Base-by-base conservation (phyloP, 2,329 filamentous ascomycete species). In the Calonectria honghensis region DNA sequence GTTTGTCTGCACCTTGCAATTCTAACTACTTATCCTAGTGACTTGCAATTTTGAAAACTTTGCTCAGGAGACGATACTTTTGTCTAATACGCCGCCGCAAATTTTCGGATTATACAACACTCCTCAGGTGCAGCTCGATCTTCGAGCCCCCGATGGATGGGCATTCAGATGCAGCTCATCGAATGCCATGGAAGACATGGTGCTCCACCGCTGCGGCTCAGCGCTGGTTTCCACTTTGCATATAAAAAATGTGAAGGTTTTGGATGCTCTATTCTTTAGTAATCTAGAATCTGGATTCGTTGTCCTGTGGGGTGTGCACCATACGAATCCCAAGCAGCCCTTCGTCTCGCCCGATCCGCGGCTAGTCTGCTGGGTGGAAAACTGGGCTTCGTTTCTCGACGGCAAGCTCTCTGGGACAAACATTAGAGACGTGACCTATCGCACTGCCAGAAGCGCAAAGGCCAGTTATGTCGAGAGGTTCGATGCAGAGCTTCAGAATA, bases 271-370 rank as follows among this genome's bases (percentile, higher is more conserved):
- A 2, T 59, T 68, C 27, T 68, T 68, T 6, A 31, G 50, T 2
- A 32, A 68, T 20, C 5, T 57, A 16, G 27, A 48, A 16, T 45
- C 50, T 6, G 66, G 66, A 7, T 68, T 68, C n/a, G 59, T 68
- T 18, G 66, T 68, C 50, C 6, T 59, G 4, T 68, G 66, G 66
- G 66, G 66, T 6, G 29, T 45, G 11, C 16, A 27, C 16, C 37
- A 63, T 41, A 24, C 51, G 7, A 51, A 68, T 27, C 18, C n/a
- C 11, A 11, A 68, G 13, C 16, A 29, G 37, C 39, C 35, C 24
- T 24, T 24, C 66, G 41, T 29, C 18, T n/a, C 51, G 2, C 41
- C 35, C 14, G 24, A 59, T 13, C 14, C 66, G 7, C 32, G 29
- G 9, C 20, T 57, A 0, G 9, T 59, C 6, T 68, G 66, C 18